A percentile compares a stretch with the other conserved stretches of the same genome.
phyloP scores from a whole-genome alignment of 345 rosid species.

The Xanthoceras sorbifolium region DNA sequence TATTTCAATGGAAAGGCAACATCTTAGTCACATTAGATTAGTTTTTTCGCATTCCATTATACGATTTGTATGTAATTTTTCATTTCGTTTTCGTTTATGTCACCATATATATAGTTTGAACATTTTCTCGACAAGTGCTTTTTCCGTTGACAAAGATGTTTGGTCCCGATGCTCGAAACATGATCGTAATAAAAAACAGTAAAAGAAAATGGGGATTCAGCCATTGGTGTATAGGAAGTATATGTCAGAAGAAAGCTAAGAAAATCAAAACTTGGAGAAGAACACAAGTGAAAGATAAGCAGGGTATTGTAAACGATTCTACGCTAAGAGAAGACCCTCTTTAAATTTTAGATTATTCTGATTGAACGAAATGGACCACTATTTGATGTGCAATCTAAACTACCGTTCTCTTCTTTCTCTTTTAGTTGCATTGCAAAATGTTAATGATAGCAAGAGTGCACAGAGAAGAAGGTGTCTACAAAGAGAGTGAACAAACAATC shows the following conservation, averaged over 20 bases:
- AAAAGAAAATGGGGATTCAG: neutral
- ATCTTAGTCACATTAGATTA: no score
- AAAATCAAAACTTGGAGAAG: neutral
- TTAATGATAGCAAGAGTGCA: no score
- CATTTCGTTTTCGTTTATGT: neutral
- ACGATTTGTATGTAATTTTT: neutral
- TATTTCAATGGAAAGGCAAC: neutral
- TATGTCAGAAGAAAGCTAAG: no score
- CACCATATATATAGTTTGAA: neutral
- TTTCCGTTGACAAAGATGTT: no score
- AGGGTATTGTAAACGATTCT: neutral
- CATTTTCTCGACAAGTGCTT: neutral
- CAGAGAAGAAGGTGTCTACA: no score
- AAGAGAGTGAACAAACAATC: no score
- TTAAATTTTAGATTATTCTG: neutral
- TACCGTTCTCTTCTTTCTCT: no score
- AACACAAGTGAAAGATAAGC: neutral
- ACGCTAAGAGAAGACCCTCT: neutral
- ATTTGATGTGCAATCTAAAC: no score
- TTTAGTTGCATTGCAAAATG: no score
- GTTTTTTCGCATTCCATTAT: neutral
- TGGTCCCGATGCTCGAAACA: no score
- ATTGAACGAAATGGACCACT: neutral
- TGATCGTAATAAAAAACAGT: no score
- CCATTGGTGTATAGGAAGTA: neutral